These are phyloP conservation scores for Paramecium octaurelia DNA, from an alignment of 73 alveolate genomes.

Conservation along the genomic window DNA sequence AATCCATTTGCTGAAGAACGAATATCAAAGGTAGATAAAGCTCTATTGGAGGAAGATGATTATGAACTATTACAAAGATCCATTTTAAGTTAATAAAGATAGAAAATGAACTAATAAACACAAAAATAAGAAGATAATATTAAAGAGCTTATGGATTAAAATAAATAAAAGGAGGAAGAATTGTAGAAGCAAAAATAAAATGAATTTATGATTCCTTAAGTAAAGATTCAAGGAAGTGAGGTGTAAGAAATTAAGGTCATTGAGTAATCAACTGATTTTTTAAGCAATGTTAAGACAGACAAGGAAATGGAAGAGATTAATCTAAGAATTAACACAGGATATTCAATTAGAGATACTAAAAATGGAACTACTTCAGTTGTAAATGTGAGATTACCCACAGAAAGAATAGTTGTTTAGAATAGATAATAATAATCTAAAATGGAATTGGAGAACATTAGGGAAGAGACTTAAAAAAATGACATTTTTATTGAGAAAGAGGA, in stretches of 20 bases:
- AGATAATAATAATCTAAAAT: neutral
- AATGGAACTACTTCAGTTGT: constrained; percentile 57
- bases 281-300: constrained; percentile 30
- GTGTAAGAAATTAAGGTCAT: neutral
- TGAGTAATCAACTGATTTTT: neutral
- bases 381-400: constrained; percentile 51
- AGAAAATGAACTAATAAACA: neutral
- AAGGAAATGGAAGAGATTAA: constrained; percentile 22
- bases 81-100: neutral
- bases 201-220: neutral
- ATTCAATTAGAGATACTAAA: constrained; percentile 32
- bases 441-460: neutral
- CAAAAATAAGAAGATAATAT: neutral
- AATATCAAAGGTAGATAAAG: neutral
- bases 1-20: neutral
- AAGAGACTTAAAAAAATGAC: neutral
- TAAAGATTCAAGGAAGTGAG: neutral
- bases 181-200: neutral
- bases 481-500: neutral
- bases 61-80: neutral
- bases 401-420: constrained; percentile 17
- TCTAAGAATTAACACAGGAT: neutral
- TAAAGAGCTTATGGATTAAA: neutral
- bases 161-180: neutral
- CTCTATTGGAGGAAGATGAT: constrained; percentile 3